These are phyloP conservation scores for Mycosphaerella sp. DNA, from an alignment of 2,329 filamentous ascomycete genomes.

Conservation along the genomic window DNA sequence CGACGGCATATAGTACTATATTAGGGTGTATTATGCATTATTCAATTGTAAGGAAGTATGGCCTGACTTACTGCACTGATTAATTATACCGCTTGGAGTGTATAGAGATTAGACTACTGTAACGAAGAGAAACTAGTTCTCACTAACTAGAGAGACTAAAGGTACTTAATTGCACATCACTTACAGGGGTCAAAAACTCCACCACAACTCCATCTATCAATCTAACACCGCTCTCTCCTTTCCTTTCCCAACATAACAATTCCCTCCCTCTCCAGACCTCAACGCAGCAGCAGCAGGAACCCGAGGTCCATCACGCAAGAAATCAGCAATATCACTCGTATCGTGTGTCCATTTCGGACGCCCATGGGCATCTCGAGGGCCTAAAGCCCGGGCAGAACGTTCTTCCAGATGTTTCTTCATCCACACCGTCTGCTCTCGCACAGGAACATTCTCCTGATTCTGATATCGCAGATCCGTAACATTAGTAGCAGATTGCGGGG, in stretches of 20 bases:
- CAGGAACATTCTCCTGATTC: neutral
- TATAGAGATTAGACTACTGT: too few relatives aligned
- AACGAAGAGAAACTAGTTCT: too few relatives aligned
- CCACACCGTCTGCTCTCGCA: slow-evolving; percentile 3
- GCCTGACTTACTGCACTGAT: too few relatives aligned
- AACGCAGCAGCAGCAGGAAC: neutral
- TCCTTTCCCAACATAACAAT: neutral
- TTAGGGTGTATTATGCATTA: too few relatives aligned
- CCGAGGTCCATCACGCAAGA: slow-evolving; percentile 1
- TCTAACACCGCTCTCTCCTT: neutral
- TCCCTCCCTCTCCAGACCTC: too few relatives aligned
- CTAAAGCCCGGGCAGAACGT: neutral
- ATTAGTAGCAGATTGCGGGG: slow-evolving; percentile 4
- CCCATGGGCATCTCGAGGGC: neutral
- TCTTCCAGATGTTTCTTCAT: neutral
- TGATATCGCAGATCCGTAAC: neutral
- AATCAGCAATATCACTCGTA: slow-evolving; percentile 2
- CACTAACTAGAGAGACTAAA: too few relatives aligned
- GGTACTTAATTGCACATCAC: neutral
- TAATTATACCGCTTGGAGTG: too few relatives aligned
- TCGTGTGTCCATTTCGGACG: neutral
- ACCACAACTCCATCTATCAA: too few relatives aligned
- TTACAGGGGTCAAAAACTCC: neutral
- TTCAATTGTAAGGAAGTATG: too few relatives aligned
- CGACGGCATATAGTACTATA: too few relatives aligned